Evolutionary conservation across 2,329 filamentous ascomycete species (phyloP).

Genomic region (Rhynchosporium agropyri): DNA sequence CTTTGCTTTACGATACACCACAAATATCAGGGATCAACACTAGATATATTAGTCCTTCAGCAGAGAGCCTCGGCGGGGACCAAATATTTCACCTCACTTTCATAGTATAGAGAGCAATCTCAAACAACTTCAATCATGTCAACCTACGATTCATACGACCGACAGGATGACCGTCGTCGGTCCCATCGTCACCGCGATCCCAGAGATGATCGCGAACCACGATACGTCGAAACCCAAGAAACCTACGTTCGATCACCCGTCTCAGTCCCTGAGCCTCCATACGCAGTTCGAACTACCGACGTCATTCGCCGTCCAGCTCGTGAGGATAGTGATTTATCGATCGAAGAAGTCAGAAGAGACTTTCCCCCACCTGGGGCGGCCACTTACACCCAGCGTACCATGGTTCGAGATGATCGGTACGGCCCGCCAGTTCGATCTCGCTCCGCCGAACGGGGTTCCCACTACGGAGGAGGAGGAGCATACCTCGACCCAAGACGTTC

Average conservation of each 20-base stretch:
- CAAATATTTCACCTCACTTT: not conserved
- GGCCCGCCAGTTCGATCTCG: conserved; percentile 58
- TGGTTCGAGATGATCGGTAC: conserved; percentile 41
- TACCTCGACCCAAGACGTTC: conserved; percentile 56
- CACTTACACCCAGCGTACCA: conserved; percentile 34
- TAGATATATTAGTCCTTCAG: not conserved
- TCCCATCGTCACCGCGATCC: conserved; percentile 40
- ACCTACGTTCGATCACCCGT: conserved; percentile 40
- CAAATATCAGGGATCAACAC: conserved; percentile 1
- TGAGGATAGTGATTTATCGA: conserved; percentile 72
- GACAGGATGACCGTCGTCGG: conserved; percentile 36
- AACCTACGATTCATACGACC: conserved; percentile 37
- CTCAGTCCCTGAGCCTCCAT: conserved; percentile 36
- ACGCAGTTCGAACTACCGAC: conserved; percentile 51
- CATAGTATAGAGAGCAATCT: not conserved
- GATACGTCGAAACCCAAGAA: conserved; percentile 53
- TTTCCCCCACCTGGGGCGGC: conserved; percentile 65
- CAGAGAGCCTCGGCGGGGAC: conserved; percentile 1
- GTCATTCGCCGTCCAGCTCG: conserved; percentile 59
- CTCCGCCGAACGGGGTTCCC: conserved; percentile 63
- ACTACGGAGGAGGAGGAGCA: conserved; percentile 54
- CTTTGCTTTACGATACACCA: not conserved
- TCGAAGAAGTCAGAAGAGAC: conserved; percentile 83
- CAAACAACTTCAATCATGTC: conserved; percentile 33
- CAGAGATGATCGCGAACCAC: conserved; percentile 50